Evolutionary conservation across 2,329 filamentous ascomycete species (phyloP), one percentile per base, ranked within the genome.

Genomic region (Colletotrichum sp.): DNA sequence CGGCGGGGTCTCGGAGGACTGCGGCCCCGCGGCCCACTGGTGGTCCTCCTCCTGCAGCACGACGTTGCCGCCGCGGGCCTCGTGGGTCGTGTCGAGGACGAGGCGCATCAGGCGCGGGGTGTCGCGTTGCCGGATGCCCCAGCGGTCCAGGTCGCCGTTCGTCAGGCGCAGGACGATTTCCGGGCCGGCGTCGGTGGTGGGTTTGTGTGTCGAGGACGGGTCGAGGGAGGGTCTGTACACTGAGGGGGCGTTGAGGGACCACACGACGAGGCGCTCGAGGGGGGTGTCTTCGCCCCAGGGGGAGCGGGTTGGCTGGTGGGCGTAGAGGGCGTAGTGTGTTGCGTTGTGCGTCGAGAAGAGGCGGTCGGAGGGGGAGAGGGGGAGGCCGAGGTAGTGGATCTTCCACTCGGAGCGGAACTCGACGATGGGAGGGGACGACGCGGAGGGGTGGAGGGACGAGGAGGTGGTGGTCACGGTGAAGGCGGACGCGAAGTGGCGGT

Each of bases 321-420:
- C 86, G 81, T 93, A 93, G 16, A 92, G 84, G 52, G 87, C 90
- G 82, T 93, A 93, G 80, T 93, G 91, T 1, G 86, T 90, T 16
- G 85, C 80, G 64, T 86, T 92, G 80, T 93, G 92, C 2, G 89
- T 84, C 12, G 91, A 93, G 82, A 91, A 92, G 86, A 93, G 92
- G n/a, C 91, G 89, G 80, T 92, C 90, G 52, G 86, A 84, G n/a
- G 86, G 84, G 78, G 88, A 89, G 8, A 92, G 80, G 2, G 90
- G 87, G 65, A 92, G 84, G 12, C 90, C 91, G 2, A 90, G 83
- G 79, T 89, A 89, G 82, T 92, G 89, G 49, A 92, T 89, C 79
- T 90, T 90, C 89, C 90, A 93, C 80, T 93, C 90, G 60, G 87
- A 90, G 67, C 90, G 89, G 71, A 90, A 89, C 2, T 81, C 82